Evolutionary conservation across 2,329 filamentous ascomycete genomes (phyloP).

Genomic region (Cadophora malorum): DNA sequence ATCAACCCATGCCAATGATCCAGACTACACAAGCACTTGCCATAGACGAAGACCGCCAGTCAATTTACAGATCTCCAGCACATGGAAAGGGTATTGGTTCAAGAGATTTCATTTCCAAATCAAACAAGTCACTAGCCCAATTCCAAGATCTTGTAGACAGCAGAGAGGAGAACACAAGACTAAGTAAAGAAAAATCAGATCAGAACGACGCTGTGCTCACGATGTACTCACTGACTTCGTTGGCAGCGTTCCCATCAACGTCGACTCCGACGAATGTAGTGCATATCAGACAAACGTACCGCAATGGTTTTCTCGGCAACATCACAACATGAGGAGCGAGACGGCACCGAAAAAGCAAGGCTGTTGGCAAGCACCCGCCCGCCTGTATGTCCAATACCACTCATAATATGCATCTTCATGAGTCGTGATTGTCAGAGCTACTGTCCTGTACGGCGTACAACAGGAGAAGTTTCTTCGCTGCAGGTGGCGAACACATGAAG

Average conservation of each 20-base stretch:
- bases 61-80: background rate
- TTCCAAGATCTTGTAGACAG: background rate
- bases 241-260: constrained; percentile 3
- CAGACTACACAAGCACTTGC: background rate
- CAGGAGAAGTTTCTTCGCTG: background rate
- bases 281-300: background rate
- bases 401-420: background rate
- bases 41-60: background rate
- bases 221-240: background rate
- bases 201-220: background rate
- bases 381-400: background rate
- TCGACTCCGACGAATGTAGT: background rate
- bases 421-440: background rate
- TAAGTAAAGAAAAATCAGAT: background rate
- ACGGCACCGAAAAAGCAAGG: constrained; percentile 1
- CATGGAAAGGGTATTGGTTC: background rate
- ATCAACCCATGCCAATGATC: no score
- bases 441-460: background rate
- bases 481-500: background rate
- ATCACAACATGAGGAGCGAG: background rate
- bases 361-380: background rate
- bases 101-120: background rate
- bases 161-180: background rate
- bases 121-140: background rate
- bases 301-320: background rate